Conservation (phyloP, 305 asterid species). For the Rubia tinctorum region DNA sequence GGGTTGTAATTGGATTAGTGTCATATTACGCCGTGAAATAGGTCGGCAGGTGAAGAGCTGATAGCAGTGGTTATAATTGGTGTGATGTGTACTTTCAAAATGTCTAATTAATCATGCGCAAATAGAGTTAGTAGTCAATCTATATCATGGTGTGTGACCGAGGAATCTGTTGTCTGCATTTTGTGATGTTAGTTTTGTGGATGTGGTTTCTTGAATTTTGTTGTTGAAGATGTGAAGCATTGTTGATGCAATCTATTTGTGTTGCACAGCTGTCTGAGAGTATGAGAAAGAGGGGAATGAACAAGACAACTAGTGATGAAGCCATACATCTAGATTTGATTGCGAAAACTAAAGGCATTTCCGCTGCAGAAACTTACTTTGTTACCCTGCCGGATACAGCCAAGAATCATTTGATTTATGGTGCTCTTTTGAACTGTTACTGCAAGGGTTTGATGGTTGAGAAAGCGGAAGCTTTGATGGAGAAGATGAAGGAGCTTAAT, state of each 20-base stretch:
- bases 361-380: conserved; percentile 77
- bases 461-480: conserved; percentile 63
- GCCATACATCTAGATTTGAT: conserved; percentile 88
- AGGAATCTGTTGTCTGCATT: background rate
- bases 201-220: background rate
- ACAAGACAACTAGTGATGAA: conserved; percentile 83
- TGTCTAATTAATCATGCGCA: too few relatives aligned
- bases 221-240: conserved; percentile 1
- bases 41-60: too few relatives aligned
- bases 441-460: conserved; percentile 75
- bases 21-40: background rate
- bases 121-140: background rate
- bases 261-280: conserved; percentile 70
- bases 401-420: conserved; percentile 68
- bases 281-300: conserved; percentile 82
- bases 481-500: conserved; percentile 84
- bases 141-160: background rate
- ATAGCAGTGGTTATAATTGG: too few relatives aligned
- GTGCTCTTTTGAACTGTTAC: conserved; percentile 85
- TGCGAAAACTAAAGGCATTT: conserved; percentile 63
- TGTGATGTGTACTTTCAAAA: too few relatives aligned
- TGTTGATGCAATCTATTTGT: conserved; percentile 9
- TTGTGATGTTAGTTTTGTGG: background rate
- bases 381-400: conserved; percentile 65
- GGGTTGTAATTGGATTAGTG: background rate